Percentiles rank a stretch among this genome's conserved stretches.
Evolutionary conservation across 225 moss, liverwort and hornwort genomes (phyloP).

Genomic region (Physcomitrellopsis africana): DNA sequence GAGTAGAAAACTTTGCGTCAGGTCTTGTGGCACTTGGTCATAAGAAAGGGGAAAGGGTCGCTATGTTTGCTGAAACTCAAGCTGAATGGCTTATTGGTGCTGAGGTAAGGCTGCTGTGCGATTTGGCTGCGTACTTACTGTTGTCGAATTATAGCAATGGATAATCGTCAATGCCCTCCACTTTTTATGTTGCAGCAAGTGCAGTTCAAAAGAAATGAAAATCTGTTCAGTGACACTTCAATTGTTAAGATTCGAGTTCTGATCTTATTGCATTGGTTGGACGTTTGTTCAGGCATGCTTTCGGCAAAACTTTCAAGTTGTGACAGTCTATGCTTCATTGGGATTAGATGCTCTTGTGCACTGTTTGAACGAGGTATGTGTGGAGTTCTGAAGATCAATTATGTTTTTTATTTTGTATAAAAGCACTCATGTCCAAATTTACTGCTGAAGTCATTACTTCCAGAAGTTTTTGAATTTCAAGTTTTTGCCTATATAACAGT

Average conservation of each 20-base stretch:
- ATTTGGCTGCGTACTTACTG: background rate
- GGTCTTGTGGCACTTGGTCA: slow-evolving; percentile 84
- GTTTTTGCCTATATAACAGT: background rate
- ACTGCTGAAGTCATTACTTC: slow-evolving; percentile 1
- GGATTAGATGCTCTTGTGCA: slow-evolving; percentile 88
- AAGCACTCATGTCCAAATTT: background rate
- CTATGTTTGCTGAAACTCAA: slow-evolving; percentile 92
- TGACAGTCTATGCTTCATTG: slow-evolving; percentile 90
- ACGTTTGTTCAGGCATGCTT: slow-evolving; percentile 69
- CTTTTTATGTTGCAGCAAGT: no score
- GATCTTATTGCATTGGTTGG: slow-evolving; percentile 17
- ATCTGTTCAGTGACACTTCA: background rate
- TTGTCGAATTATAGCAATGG: background rate
- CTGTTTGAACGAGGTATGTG: slow-evolving; percentile 73
- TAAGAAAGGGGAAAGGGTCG: slow-evolving; percentile 68
- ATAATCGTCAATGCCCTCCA: background rate
- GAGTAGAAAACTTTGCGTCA: slow-evolving; percentile 64
- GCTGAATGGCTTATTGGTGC: slow-evolving; percentile 90
- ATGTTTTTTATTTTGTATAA: background rate
- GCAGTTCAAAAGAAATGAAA: no score
- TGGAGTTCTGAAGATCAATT: background rate
- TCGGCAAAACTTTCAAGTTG: slow-evolving; percentile 68
- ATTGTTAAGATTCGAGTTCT: slow-evolving; percentile 8
- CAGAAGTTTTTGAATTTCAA: background rate
- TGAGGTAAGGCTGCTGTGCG: slow-evolving; percentile 53